Evolutionary conservation across 1,139 yeast genomes (phyloP).

Genomic region (Scheffersomyces insectosa): DNA sequence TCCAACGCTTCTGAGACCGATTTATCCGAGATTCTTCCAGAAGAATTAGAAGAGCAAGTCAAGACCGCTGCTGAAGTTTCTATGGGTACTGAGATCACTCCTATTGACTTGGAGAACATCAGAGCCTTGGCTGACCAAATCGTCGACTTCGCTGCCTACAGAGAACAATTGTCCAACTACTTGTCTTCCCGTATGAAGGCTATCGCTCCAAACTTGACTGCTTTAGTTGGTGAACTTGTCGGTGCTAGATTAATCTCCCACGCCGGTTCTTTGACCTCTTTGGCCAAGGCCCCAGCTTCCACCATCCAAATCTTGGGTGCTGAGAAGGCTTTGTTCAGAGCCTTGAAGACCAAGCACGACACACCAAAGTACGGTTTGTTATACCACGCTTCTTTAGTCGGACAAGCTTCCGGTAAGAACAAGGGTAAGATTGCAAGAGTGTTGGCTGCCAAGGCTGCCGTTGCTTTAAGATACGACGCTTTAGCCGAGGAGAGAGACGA

Average conservation of each 20-base stretch:
- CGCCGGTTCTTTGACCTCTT: slow-evolving; percentile 90
- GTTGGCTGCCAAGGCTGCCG: slow-evolving; percentile 97
- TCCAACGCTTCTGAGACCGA: slow-evolving; percentile 89
- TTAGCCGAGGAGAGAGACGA: slow-evolving; percentile 96
- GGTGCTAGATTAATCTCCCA: slow-evolving; percentile 98
- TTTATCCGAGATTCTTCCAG: slow-evolving; percentile 88
- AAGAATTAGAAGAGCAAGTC: slow-evolving; percentile 79
- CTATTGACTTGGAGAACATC: slow-evolving; percentile 82
- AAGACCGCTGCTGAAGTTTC: slow-evolving; percentile 96
- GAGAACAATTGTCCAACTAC: slow-evolving; percentile 89
- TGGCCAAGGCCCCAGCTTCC: slow-evolving; percentile 98
- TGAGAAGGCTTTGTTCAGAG: slow-evolving; percentile 98
- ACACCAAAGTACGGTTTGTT: slow-evolving; percentile 98
- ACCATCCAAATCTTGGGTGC: slow-evolving; percentile 98
- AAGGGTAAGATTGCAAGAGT: slow-evolving; percentile 99
- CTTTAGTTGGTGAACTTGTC: slow-evolving; percentile 94
- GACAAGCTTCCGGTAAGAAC: slow-evolving; percentile 94
- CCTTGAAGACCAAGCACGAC: slow-evolving; percentile 96
- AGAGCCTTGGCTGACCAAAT: slow-evolving; percentile 90
- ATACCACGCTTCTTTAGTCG: slow-evolving; percentile 95
- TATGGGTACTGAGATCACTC: slow-evolving; percentile 97
- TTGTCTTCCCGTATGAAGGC: slow-evolving; percentile 94
- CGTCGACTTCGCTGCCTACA: slow-evolving; percentile 90
- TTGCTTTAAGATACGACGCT: slow-evolving; percentile 94
- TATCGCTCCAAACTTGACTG: slow-evolving; percentile 95